phyloP scores from a whole-genome alignment of 1,284 basidiomycete species.

The Rhodotorula sp. region DNA sequence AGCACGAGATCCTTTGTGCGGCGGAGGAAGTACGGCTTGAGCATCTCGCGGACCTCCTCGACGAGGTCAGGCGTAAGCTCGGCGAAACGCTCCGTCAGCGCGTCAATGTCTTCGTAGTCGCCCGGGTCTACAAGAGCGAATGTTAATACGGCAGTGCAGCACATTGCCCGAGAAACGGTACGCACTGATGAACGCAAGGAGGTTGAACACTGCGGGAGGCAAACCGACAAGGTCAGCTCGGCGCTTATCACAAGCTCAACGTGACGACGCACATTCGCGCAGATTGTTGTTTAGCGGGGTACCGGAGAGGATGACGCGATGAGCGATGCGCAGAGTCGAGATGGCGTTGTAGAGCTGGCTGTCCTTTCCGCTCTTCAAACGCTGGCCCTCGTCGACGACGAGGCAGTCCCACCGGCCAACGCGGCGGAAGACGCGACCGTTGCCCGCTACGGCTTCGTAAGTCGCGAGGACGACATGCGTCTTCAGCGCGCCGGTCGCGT shows the following conservation, averaged over 20 bases:
- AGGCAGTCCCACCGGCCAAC: slow-evolving; percentile 88
- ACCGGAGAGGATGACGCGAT: slow-evolving; percentile 79
- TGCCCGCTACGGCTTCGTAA: slow-evolving; percentile 63
- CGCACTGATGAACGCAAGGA: slow-evolving; percentile 78
- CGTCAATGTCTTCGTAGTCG: slow-evolving; percentile 65
- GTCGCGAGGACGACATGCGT: slow-evolving; percentile 77
- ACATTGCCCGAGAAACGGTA: neutral
- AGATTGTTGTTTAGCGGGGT: slow-evolving; percentile 98
- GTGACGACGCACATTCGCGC: slow-evolving; percentile 58
- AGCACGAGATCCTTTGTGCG: slow-evolving; percentile 91
- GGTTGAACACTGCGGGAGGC: slow-evolving; percentile 66
- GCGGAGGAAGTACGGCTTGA: slow-evolving; percentile 89
- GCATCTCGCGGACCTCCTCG: slow-evolving; percentile 69
- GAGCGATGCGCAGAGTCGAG: slow-evolving; percentile 72
- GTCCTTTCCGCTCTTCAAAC: slow-evolving; percentile 58
- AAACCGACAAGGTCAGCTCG: neutral
- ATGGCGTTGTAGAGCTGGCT: slow-evolving; percentile 80
- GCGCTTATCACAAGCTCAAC: no score
- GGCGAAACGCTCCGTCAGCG: slow-evolving; percentile 60
- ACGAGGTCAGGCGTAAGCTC: slow-evolving; percentile 75
- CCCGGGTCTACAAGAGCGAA: slow-evolving; percentile 15
- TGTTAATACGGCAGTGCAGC: neutral
- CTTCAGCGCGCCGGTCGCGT: slow-evolving; percentile 53
- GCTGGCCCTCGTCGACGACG: slow-evolving; percentile 80
- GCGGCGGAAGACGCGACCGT: slow-evolving; percentile 72